Evolutionary conservation across 495 filamentous ascomycete genomes (phyloP), one percentile per base, ranked within the genome.

Genomic region (Pyrenopolyporus hunteri): DNA sequence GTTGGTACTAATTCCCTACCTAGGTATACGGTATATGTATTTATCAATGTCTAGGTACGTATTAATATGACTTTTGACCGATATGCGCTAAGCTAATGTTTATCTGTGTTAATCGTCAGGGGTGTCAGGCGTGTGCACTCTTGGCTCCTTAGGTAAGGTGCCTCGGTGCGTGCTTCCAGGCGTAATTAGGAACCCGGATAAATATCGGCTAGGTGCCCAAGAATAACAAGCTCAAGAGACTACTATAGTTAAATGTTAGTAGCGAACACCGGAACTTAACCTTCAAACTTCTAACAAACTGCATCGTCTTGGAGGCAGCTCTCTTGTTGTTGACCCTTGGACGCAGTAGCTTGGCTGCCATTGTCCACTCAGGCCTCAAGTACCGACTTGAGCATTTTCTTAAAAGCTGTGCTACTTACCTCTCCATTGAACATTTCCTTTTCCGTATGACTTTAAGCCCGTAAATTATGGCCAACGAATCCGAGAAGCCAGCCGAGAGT

Each of bases 401-500:
- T 47, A 11, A 11, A 62, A 55, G 43, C 35, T 49, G 6, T 35
- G 26, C 17, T 6, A 5, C 16, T 2, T n/a, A 13, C 23, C 37
- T 19, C n/a, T 17, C 16, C 4, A 43, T 4, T 3, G 5, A 37
- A 10, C 0, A 4, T 39, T 35, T 35, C 8, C 11, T 42, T 13
- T 14, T 46, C 52, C 6, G 1, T 20, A 3, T 20, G 8, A 19
- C 26, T 47, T 47, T 6, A 29, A 44, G 35, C n/a, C 20, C 46
- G 48, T 23, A 36, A 19, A 52, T 19, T 28, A 63, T 67, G 64
- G 59, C 60, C 22, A 60, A 67, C 39, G 43, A 64, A 43, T 48
- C 40, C 45, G 60, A 45, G 47, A 64, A 58, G 16, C 47, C 57
- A 10, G 26, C 57, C 45, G 60, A 56, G 43, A 72, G 69, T 65